phyloP scores from a whole-genome alignment of 1,284 basidiomycete species.

The Melampsora americana region DNA sequence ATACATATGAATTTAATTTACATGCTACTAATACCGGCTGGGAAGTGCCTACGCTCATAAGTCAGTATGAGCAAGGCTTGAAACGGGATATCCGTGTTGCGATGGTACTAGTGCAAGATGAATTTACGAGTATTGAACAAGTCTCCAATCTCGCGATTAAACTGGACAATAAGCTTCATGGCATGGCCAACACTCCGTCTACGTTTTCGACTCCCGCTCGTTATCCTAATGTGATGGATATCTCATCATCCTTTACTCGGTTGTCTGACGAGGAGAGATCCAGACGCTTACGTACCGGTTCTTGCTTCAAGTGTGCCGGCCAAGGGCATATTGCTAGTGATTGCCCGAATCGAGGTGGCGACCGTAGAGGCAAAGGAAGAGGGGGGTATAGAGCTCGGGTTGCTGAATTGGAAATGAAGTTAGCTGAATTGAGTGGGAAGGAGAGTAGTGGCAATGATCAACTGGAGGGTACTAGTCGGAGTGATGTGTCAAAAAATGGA shows the following conservation, averaged over 20 bases:
- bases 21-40: conserved; percentile 1
- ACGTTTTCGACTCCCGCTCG: too few relatives aligned
- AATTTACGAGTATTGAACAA: not conserved
- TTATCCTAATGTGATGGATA: too few relatives aligned
- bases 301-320: too few relatives aligned
- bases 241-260: too few relatives aligned
- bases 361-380: not conserved
- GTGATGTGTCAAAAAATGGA: too few relatives aligned
- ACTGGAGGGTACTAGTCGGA: too few relatives aligned
- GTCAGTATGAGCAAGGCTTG: not conserved
- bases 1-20: conserved; percentile 2
- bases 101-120: not conserved
- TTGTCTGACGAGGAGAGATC: too few relatives aligned
- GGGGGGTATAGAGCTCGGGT: not conserved
- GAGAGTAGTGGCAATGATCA: too few relatives aligned
- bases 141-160: too few relatives aligned
- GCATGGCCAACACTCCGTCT: not conserved
- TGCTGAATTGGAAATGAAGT: not conserved
- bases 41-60: not conserved
- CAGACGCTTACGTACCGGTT: too few relatives aligned
- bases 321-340: too few relatives aligned
- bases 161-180: conserved; percentile 3
- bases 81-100: not conserved
- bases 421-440: not conserved
- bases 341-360: too few relatives aligned